These are phyloP conservation scores for Wickerhamomyces sp. DNA, from an alignment of 1,139 yeast genomes.

Conservation along the genomic window DNA sequence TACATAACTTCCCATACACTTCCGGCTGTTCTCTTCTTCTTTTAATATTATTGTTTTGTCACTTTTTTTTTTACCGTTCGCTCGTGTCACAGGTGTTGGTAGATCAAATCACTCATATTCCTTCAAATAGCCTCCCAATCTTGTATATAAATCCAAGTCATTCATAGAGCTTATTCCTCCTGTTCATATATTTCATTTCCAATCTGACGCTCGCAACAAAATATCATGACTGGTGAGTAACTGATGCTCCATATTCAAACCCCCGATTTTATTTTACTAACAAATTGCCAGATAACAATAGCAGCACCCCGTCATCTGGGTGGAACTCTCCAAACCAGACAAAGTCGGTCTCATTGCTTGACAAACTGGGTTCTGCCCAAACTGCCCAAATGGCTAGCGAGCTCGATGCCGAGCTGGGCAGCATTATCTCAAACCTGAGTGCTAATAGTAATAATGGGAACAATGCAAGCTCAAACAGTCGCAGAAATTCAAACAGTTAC, in stretches of 20 bases:
- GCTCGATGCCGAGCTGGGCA: constrained; percentile 1
- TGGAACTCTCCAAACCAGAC: background rate
- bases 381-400: constrained; percentile 11
- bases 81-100: background rate
- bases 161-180: background rate
- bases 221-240: constrained; percentile 5
- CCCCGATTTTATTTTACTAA: background rate
- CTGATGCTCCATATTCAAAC: too few species aligned
- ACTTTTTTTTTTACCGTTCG: too few species aligned
- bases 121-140: too few species aligned
- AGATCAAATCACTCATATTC: background rate
- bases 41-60: too few species aligned
- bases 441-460: constrained; percentile 23
- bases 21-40: too few species aligned
- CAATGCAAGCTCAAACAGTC: constrained; percentile 6
- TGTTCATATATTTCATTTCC: background rate
- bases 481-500: constrained; percentile 20
- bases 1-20: too few species aligned
- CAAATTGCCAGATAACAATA: background rate
- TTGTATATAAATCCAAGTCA: background rate
- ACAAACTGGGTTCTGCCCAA: constrained; percentile 13
- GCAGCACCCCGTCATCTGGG: background rate
- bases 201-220: background rate
- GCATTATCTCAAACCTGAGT: constrained; percentile 30
- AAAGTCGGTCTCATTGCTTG: constrained; percentile 4